Evolutionary conservation across 2,329 filamentous ascomycete genomes (phyloP).

Genomic region (Phaeophleospora eucalypticola): DNA sequence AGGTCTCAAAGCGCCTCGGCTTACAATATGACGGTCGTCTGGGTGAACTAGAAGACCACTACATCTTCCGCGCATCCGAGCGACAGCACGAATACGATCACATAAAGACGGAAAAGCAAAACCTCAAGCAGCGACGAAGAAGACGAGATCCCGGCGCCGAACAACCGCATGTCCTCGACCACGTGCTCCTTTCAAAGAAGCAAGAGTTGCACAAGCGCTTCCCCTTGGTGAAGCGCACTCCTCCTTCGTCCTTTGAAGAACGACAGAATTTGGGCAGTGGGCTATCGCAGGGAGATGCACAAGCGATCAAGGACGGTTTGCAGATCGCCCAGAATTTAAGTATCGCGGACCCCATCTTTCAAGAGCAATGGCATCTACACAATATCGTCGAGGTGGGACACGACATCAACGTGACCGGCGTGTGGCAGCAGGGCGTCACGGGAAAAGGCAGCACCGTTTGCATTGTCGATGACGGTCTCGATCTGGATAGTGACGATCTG

Average conservation of each 20-base stretch:
- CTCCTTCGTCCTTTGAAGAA: conserved; percentile 19
- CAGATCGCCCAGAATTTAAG: conserved; percentile 61
- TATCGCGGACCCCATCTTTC: conserved; percentile 87
- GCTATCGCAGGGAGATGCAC: conserved; percentile 5
- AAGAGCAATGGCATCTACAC: conserved; percentile 91
- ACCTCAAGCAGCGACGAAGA: conserved; percentile 55
- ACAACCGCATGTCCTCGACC: conserved; percentile 59
- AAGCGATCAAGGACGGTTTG: conserved; percentile 55
- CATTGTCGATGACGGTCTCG: conserved; percentile 92
- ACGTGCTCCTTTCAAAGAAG: conserved; percentile 75
- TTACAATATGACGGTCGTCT: conserved; percentile 77
- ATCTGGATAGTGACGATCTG: conserved; percentile 91
- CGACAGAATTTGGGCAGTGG: conserved; percentile 3
- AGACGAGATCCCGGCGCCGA: conserved; percentile 54
- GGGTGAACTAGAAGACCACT: conserved; percentile 72
- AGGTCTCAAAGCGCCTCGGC: conserved; percentile 69
- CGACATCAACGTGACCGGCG: conserved; percentile 91
- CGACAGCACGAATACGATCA: conserved; percentile 52
- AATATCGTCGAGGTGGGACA: conserved; percentile 78
- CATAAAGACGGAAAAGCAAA: conserved; percentile 46
- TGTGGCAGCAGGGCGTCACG: conserved; percentile 88
- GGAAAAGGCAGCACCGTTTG: conserved; percentile 85
- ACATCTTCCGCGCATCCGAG: conserved; percentile 73
- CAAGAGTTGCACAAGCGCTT: conserved; percentile 58
- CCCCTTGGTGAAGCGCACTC: conserved; percentile 55